Conservation (phyloP, 768 basidiomycete genomes). For the Russula vinacea region DNA sequence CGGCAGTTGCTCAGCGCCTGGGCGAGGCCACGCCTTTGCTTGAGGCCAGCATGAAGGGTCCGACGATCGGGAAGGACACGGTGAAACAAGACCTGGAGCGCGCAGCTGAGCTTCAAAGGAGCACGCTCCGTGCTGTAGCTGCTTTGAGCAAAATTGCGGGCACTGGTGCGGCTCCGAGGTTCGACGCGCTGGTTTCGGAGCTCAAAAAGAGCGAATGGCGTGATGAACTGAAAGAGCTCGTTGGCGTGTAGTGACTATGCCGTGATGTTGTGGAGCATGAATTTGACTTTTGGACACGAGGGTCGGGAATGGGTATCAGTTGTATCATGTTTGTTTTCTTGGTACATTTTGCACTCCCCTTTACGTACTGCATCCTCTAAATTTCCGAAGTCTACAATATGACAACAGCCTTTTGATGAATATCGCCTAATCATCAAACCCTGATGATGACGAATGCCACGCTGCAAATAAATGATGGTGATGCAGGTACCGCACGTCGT, state of each 20-base stretch:
- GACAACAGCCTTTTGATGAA: neutral
- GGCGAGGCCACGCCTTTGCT: slow-evolving; percentile 82
- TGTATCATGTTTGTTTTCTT: slow-evolving; percentile 7
- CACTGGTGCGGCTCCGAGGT: slow-evolving; percentile 62
- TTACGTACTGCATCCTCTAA: neutral
- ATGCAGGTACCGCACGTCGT: neutral
- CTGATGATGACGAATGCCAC: neutral
- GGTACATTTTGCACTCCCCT: neutral
- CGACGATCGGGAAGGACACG: slow-evolving; percentile 87
- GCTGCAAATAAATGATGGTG: too few relatives aligned
- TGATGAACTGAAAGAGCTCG: slow-evolving; percentile 61
- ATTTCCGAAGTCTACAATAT: neutral
- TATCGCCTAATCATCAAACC: too few relatives aligned
- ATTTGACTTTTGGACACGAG: slow-evolving; percentile 2
- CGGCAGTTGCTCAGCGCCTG: slow-evolving; percentile 75
- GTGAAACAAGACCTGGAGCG: slow-evolving; percentile 91
- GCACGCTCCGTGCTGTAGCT: slow-evolving; percentile 82
- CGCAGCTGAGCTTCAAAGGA: slow-evolving; percentile 86
- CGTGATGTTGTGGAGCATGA: neutral
- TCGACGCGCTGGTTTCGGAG: slow-evolving; percentile 77
- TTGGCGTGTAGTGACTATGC: slow-evolving; percentile 31
- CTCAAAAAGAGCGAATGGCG: slow-evolving; percentile 70
- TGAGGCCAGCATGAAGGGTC: slow-evolving; percentile 86
- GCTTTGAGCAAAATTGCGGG: slow-evolving; percentile 75
- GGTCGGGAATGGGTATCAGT: neutral